These are phyloP conservation scores for Pleurotus cornucopiae DNA, from an alignment of 768 basidiomycete genomes.

Conservation along the genomic window DNA sequence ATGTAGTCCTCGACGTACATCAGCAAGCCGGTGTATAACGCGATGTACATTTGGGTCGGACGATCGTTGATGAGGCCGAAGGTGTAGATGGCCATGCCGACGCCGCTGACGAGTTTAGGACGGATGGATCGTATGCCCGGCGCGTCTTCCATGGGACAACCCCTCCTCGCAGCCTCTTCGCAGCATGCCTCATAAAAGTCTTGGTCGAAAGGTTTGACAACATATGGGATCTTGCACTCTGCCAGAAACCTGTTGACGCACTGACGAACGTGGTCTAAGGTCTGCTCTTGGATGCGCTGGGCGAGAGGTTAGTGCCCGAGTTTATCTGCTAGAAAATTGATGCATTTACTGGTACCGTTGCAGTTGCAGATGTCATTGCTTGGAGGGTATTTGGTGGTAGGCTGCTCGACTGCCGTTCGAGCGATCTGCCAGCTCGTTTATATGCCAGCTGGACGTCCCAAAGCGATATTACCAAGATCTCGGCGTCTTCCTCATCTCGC, in stretches of 20 bases:
- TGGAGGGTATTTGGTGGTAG: no score
- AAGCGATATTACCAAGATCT: no score
- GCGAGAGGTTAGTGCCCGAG: background rate
- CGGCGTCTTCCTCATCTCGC: no score
- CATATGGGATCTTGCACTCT: background rate
- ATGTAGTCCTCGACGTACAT: conserved; percentile 6
- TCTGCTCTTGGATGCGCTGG: background rate
- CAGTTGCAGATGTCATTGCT: no score
- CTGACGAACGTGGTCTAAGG: background rate
- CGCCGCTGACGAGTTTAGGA: background rate
- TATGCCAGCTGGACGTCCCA: no score
- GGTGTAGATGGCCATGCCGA: conserved; percentile 4
- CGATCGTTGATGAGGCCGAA: background rate
- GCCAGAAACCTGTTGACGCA: background rate
- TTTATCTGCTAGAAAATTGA: no score
- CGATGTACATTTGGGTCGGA: background rate
- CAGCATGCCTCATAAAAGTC: background rate
- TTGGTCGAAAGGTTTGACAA: conserved; percentile 2
- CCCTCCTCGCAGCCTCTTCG: background rate
- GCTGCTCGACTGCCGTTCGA: no score
- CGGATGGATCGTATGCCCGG: background rate
- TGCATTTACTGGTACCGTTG: no score
- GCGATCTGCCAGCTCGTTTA: no score
- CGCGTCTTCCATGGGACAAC: background rate
- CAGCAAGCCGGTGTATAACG: background rate